Evolutionary conservation across 352 stramenopile species (phyloP).

Genomic region (Globisporangium solare): DNA sequence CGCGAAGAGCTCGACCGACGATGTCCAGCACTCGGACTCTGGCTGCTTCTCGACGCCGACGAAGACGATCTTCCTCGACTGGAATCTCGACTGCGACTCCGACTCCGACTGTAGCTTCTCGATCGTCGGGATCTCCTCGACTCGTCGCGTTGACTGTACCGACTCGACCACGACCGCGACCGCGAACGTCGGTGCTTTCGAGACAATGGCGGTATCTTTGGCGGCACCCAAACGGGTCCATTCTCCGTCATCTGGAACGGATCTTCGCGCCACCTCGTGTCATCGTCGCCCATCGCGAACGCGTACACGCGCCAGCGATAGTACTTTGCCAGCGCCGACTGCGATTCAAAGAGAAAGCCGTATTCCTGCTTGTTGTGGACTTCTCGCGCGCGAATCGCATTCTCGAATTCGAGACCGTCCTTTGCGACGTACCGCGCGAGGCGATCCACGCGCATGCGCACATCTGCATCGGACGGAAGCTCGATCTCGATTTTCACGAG

Average conservation of each 20-base stretch:
- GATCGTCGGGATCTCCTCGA: slow-evolving; percentile 11
- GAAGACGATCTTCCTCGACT: slow-evolving; percentile 19
- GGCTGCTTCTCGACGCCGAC: background rate
- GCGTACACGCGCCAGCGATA: slow-evolving; percentile 75
- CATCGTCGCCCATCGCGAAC: slow-evolving; percentile 62
- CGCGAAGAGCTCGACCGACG: slow-evolving; percentile 1
- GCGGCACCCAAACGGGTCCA: slow-evolving; percentile 58
- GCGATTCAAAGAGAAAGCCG: slow-evolving; percentile 46
- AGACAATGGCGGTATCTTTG: slow-evolving; percentile 20
- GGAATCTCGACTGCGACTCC: slow-evolving; percentile 30
- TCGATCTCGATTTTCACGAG: slow-evolving; percentile 30
- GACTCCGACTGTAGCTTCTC: slow-evolving; percentile 15
- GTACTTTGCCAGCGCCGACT: slow-evolving; percentile 36
- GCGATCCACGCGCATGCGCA: slow-evolving; percentile 34
- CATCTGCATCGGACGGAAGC: slow-evolving; percentile 25
- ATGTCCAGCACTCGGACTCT: slow-evolving; percentile 22
- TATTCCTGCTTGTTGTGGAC: slow-evolving; percentile 35
- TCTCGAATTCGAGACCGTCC: slow-evolving; percentile 66
- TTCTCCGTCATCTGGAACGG: slow-evolving; percentile 63
- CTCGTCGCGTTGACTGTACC: slow-evolving; percentile 8
- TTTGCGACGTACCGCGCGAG: slow-evolving; percentile 59
- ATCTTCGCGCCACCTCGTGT: slow-evolving; percentile 34
- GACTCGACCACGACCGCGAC: slow-evolving; percentile 17
- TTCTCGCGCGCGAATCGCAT: slow-evolving; percentile 46
- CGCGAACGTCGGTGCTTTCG: slow-evolving; percentile 15